Evolutionary conservation across 257 asterid species (phyloP), one percentile per base, ranked within the genome.

Genomic region (Cinchona pubescens): DNA sequence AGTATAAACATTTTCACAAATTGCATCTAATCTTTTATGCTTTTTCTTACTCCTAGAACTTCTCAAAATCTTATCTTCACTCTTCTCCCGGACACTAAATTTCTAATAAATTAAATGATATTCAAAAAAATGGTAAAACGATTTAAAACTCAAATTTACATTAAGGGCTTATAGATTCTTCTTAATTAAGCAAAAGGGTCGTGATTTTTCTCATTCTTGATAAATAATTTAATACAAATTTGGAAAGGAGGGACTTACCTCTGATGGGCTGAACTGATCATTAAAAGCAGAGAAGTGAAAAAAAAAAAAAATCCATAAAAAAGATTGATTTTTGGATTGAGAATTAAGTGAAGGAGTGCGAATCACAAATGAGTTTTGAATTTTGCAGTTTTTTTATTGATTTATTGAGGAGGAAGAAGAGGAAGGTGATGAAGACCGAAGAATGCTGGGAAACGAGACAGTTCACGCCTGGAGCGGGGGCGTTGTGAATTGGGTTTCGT

Each of bases 1-100:
- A 79, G 63, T 87, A 76, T 86, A 90, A 21, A 89, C 87, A 29
- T 82, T 82, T 73, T 95, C 99, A 76, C 89, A 90, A 73, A 95
- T 93, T 56, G 95, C 86, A 75, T 95, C 97, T 81, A 95, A 82
- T 66, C 87, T 90, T 86, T 90, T 92, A 46, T 91, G 99, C 78
- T 91, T 95, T 77, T 83, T 91, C 92, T 83, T 95, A 78, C 84
- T 85, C 89, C 88, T 88, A 55, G 77, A 77, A 85, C 79, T 88
- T 45, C 87, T 87, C 42, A 82, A 49, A 64, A 82, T 86, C 77
- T 83, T 80, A 86, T 85, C 88, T 76, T 93, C 86, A 85, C 87
- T 79, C 67, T 83, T 83, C 81, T 83, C 83, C 71, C n/a, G 80
- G 84, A 83, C 88, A 86, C 77, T 34, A n/a, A 65, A 56, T 72